phyloP scores from a whole-genome alignment of 2,329 filamentous ascomycete genomes.

The Ceratocystis variospora region DNA sequence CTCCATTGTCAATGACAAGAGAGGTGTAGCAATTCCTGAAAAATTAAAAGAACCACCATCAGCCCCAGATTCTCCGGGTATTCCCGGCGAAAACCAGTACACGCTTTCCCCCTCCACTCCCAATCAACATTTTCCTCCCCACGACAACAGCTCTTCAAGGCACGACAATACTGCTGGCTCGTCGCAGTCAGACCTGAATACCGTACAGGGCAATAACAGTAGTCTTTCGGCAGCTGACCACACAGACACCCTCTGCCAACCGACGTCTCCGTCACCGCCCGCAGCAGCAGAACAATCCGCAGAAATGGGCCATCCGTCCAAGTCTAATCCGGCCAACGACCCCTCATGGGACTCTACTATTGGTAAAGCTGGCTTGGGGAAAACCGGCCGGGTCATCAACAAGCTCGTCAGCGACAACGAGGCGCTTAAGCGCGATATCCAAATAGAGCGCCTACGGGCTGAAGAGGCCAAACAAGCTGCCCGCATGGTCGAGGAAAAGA shows the following conservation, averaged over 20 bases:
- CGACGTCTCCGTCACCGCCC: slow-evolving; percentile 19
- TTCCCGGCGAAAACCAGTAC: neutral
- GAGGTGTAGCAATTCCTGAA: neutral
- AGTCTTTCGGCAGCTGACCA: slow-evolving; percentile 14
- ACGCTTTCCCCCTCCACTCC: neutral
- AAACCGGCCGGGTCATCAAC: slow-evolving; percentile 68
- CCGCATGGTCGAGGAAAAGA: slow-evolving; percentile 54
- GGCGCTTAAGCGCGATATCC: slow-evolving; percentile 57
- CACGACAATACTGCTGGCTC: neutral
- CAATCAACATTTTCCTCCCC: neutral
- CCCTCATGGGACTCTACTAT: slow-evolving; percentile 49
- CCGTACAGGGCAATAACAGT: slow-evolving; percentile 24
- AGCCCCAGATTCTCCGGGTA: neutral
- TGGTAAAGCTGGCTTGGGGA: slow-evolving; percentile 56
- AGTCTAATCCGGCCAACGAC: slow-evolving; percentile 9
- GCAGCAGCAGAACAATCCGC: slow-evolving; percentile 21
- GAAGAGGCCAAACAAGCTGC: slow-evolving; percentile 59
- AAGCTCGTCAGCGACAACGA: slow-evolving; percentile 70
- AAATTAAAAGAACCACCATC: slow-evolving; percentile 1
- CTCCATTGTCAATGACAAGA: neutral
- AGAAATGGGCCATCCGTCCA: slow-evolving; percentile 15
- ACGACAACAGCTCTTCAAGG: neutral
- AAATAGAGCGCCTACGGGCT: slow-evolving; percentile 49
- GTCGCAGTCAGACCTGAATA: slow-evolving; percentile 20
- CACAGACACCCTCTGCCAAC: slow-evolving; percentile 10